Conservation (phyloP, 2,329 filamentous ascomycete species). For the Xylariaceae sp. region DNA sequence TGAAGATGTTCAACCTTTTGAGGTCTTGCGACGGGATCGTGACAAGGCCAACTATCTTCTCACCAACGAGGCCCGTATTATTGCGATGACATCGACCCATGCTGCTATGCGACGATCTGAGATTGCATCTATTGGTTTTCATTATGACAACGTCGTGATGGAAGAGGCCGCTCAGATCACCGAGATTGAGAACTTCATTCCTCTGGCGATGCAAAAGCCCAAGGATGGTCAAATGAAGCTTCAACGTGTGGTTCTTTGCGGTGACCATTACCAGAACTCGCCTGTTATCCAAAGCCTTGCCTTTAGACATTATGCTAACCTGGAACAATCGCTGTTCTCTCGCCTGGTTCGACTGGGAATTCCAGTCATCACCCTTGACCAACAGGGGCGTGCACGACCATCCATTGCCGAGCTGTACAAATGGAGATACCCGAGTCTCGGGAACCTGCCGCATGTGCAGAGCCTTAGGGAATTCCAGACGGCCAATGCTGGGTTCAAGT, state of each 20-base stretch:
- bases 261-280: slow-evolving; percentile 95
- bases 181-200: slow-evolving; percentile 95
- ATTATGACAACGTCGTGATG: slow-evolving; percentile 97
- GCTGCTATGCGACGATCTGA: slow-evolving; percentile 90
- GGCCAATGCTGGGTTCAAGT: slow-evolving; percentile 87
- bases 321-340: slow-evolving; percentile 93
- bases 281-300: slow-evolving; percentile 92
- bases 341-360: slow-evolving; percentile 86
- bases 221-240: slow-evolving; percentile 67
- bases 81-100: slow-evolving; percentile 98
- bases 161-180: slow-evolving; percentile 98
- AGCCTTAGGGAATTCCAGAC: slow-evolving; percentile 63
- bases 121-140: slow-evolving; percentile 87
- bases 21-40: slow-evolving; percentile 79
- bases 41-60: slow-evolving; percentile 96
- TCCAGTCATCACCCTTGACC: slow-evolving; percentile 83
- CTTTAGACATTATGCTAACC: slow-evolving; percentile 89
- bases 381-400: slow-evolving; percentile 85
- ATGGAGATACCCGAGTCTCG: slow-evolving; percentile 82
- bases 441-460: slow-evolving; percentile 71
- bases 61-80: slow-evolving; percentile 90
- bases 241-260: slow-evolving; percentile 85
- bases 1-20: slow-evolving; percentile 89
- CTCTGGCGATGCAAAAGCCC: slow-evolving; percentile 82
- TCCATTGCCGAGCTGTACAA: slow-evolving; percentile 85